These are phyloP conservation scores for Fusarium torreyae DNA, from an alignment of 2,329 filamentous ascomycete genomes.

Conservation along the genomic window DNA sequence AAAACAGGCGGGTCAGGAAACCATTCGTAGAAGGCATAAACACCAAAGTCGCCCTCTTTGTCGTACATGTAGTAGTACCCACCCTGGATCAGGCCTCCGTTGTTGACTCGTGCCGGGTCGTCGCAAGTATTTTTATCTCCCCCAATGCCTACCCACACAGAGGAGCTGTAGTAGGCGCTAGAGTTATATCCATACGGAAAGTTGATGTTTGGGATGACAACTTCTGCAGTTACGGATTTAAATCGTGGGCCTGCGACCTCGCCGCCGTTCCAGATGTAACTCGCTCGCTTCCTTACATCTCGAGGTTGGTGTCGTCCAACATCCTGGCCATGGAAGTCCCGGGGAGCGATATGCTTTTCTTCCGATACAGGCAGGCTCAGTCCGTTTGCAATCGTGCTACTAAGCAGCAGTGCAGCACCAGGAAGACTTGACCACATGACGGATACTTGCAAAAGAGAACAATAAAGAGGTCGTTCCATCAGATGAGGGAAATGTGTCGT, in stretches of 20 bases:
- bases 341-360: no score
- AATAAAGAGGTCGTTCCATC: no score
- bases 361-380: no score
- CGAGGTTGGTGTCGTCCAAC: not conserved
- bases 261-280: constrained; percentile 15
- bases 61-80: constrained; percentile 21
- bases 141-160: constrained; percentile 21
- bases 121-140: constrained; percentile 19
- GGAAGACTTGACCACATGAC: no score
- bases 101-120: not conserved
- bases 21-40: constrained; percentile 29
- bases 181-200: constrained; percentile 28
- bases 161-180: constrained; percentile 17
- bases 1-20: constrained; percentile 7
- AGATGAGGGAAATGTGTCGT: no score
- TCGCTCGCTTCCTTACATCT: not conserved
- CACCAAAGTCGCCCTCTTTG: constrained; percentile 18
- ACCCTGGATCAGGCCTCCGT: constrained; percentile 12
- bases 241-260: constrained; percentile 13
- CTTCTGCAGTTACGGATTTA: constrained; percentile 15
- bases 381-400: no score
- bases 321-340: no score
- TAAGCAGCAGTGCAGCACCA: no score
- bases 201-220: constrained; percentile 26
- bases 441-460: no score